Conservation (phyloP, 1,139 yeast species). For the Kurtzmaniella natalensis region DNA sequence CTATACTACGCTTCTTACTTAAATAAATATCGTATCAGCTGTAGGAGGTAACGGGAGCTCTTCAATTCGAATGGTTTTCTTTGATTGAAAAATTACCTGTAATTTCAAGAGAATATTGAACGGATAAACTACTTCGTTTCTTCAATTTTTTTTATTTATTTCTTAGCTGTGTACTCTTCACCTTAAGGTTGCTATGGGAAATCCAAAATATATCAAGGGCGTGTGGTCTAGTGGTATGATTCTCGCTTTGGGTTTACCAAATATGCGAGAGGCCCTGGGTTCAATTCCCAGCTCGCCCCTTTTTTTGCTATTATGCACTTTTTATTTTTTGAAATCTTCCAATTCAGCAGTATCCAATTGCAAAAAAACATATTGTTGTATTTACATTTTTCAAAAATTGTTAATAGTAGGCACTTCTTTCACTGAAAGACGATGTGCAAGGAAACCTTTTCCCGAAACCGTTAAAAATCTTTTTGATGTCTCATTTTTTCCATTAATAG, state of each 20-base stretch:
- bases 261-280: conserved; percentile 19
- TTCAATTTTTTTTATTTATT: no score
- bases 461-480: not conserved
- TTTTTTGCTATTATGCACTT: conserved; percentile 6
- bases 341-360: not conserved
- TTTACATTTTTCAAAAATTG: not conserved
- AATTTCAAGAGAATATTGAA: no score
- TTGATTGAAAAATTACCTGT: no score
- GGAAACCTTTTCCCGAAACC: not conserved
- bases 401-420: not conserved
- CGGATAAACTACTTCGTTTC: no score
- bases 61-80: no score
- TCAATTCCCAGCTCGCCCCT: conserved; percentile 18
- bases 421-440: not conserved
- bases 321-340: not conserved
- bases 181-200: no score
- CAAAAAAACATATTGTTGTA: not conserved
- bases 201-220: conserved; percentile 12
- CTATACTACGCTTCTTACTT: no score
- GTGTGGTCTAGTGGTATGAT: conserved; percentile 19
- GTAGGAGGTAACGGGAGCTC: no score
- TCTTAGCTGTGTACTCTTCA: no score
- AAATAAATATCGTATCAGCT: no score
- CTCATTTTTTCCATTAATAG: not conserved
- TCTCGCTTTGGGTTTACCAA: conserved; percentile 16